Conservation (phyloP, 345 rosid genomes). For the Garcia nutans region DNA sequence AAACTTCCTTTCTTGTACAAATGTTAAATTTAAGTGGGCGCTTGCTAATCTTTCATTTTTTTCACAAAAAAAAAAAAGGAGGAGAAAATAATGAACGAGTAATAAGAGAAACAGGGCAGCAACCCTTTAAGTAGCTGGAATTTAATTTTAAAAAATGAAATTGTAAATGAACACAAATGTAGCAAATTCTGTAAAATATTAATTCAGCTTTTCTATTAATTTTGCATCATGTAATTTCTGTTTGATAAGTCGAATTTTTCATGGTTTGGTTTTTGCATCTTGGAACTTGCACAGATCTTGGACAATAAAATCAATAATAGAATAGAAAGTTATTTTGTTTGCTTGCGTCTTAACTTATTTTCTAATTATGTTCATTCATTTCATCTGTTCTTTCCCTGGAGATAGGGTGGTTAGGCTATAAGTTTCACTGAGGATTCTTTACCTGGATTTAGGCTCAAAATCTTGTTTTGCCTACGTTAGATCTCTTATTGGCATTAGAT, state of each 20-base stretch:
- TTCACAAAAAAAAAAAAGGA: neutral
- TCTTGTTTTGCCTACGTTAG: conserved; percentile 13
- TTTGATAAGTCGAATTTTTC: neutral
- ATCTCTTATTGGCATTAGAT: neutral
- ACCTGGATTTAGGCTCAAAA: conserved; percentile 2
- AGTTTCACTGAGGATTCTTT: neutral
- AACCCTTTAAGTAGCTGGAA: neutral
- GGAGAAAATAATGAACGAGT: no score
- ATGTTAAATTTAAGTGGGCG: neutral
- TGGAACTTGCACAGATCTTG: neutral
- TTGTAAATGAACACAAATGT: neutral
- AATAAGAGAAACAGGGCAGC: neutral
- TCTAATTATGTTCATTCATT: neutral
- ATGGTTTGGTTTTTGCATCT: neutral
- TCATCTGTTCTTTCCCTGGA: neutral
- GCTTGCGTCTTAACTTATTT: neutral
- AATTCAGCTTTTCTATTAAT: neutral
- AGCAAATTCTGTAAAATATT: neutral
- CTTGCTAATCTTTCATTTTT: neutral
- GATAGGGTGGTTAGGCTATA: neutral
- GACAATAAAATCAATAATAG: neutral
- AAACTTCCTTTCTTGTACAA: no score
- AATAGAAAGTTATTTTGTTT: neutral
- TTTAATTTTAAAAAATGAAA: neutral
- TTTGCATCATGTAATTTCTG: neutral